These are phyloP conservation scores for Thelephora terrestris DNA, from an alignment of 1,284 basidiomycete species.

Conservation along the genomic window DNA sequence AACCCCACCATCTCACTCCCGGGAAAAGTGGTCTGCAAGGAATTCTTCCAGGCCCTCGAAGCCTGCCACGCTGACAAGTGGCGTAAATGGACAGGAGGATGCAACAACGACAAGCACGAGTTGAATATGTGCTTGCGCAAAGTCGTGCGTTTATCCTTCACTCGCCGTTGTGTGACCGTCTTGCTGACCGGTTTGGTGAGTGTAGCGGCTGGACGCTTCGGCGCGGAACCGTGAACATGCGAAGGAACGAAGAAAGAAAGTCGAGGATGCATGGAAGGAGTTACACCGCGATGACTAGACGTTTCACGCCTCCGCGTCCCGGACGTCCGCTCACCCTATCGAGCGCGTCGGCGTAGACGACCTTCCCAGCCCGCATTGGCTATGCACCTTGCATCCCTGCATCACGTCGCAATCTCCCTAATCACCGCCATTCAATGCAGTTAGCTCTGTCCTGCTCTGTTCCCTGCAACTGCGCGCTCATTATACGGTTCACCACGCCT, in stretches of 20 bases:
- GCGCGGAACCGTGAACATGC: slow-evolving; percentile 58
- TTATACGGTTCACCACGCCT: no score
- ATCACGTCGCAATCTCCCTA: no score
- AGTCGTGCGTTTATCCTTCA: slow-evolving; percentile 44
- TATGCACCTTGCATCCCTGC: no score
- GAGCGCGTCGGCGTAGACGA: no score
- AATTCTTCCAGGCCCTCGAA: slow-evolving; percentile 66
- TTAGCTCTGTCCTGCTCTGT: no score
- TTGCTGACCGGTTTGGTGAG: background rate
- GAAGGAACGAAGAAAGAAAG: slow-evolving; percentile 46
- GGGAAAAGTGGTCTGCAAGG: slow-evolving; percentile 45
- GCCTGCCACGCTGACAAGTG: slow-evolving; percentile 52
- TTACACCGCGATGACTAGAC: slow-evolving; percentile 38
- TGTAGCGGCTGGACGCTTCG: slow-evolving; percentile 62
- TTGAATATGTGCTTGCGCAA: slow-evolving; percentile 66
- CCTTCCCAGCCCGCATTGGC: no score
- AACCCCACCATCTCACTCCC: slow-evolving; percentile 2
- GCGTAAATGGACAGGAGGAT: slow-evolving; percentile 56
- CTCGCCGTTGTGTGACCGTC: slow-evolving; percentile 3
- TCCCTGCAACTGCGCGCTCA: no score
- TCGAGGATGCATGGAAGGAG: slow-evolving; percentile 51
- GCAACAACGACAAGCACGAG: slow-evolving; percentile 63
- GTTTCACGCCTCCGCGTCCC: background rate
- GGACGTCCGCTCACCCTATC: background rate
- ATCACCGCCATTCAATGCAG: no score